Percentiles rank a stretch among this genome's conserved stretches.
Conservation (phyloP, 2,329 filamentous ascomycete genomes). For the Trichoderma sp. region DNA sequence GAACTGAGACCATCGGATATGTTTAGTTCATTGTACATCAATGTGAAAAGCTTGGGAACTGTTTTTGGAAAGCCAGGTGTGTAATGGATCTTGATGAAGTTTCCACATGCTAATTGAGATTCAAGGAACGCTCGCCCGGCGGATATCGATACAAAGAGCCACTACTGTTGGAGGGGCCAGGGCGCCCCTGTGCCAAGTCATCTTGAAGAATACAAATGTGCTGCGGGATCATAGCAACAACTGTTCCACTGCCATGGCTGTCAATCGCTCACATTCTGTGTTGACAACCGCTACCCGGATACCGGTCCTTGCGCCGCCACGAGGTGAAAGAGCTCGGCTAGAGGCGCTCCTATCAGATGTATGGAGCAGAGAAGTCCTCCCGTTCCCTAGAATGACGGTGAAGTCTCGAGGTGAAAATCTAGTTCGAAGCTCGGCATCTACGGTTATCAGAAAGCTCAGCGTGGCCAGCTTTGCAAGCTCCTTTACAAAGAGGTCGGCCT, state of each 20-base stretch:
- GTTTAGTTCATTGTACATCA: constrained; percentile 67
- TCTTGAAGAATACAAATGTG: constrained; percentile 82
- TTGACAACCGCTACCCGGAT: constrained; percentile 68
- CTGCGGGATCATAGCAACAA: constrained; percentile 58
- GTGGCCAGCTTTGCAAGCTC: constrained; percentile 77
- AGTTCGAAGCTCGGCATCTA: constrained; percentile 78
- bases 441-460: constrained; percentile 86
- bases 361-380: constrained; percentile 80
- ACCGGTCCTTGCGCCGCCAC: constrained; percentile 72
- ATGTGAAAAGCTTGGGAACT: constrained; percentile 74
- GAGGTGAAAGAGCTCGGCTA: constrained; percentile 75
- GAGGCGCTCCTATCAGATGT: constrained; percentile 76
- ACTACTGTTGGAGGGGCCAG: constrained; percentile 74
- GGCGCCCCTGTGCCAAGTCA: constrained; percentile 71
- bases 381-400: constrained; percentile 79
- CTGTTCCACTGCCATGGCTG: constrained; percentile 51
- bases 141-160: constrained; percentile 78
- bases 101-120: background rate
- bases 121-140: constrained; percentile 64
- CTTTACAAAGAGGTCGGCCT: constrained; percentile 72
- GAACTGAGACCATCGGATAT: constrained; percentile 52
- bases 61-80: constrained; percentile 73
- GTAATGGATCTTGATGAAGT: background rate
- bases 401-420: constrained; percentile 69
- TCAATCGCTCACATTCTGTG: constrained; percentile 80